A percentile compares a stretch with the other conserved stretches of the same genome.
These are phyloP conservation scores for Colletotrichum truncatum DNA, from an alignment of 2,329 filamentous ascomycete species.

Conservation along the genomic window DNA sequence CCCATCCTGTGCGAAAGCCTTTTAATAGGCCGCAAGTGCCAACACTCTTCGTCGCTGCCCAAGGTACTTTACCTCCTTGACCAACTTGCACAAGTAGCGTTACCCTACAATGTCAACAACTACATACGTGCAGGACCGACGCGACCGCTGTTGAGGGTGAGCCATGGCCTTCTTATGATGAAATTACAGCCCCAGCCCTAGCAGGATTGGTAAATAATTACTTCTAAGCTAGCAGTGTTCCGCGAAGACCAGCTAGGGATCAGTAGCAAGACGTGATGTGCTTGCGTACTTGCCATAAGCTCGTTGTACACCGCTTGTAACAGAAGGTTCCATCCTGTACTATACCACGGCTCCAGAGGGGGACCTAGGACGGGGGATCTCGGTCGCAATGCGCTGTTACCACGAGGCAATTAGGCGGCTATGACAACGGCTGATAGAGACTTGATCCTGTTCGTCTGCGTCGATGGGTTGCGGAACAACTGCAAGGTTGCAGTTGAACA, in stretches of 20 bases:
- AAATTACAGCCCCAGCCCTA: conserved; percentile 28
- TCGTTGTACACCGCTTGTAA: conserved; percentile 26
- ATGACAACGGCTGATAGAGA: conserved; percentile 16
- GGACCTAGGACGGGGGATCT: neutral
- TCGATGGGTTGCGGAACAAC: conserved; percentile 17
- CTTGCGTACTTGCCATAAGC: conserved; percentile 34
- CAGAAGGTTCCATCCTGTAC: neutral
- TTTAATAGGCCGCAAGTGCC: conserved; percentile 26
- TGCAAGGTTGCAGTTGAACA: neutral
- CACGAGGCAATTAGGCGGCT: conserved; percentile 31
- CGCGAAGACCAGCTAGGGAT: conserved; percentile 27
- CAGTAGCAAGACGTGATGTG: conserved; percentile 34
- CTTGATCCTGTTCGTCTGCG: conserved; percentile 28
- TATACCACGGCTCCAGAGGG: neutral
- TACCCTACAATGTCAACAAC: no score
- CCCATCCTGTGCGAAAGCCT: conserved; percentile 27
- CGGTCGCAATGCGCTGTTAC: conserved; percentile 29
- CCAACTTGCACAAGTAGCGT: neutral
- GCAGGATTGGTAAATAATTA: conserved; percentile 31
- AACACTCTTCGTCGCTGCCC: conserved; percentile 21
- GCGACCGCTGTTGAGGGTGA: conserved; percentile 11
- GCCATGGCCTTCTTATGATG: conserved; percentile 31
- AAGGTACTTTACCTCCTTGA: neutral
- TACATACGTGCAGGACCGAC: no score
- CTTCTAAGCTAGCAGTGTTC: conserved; percentile 34